Evolutionary conservation across 768 basidiomycete species (phyloP).

Genomic region (Favolaschia claudopus): DNA sequence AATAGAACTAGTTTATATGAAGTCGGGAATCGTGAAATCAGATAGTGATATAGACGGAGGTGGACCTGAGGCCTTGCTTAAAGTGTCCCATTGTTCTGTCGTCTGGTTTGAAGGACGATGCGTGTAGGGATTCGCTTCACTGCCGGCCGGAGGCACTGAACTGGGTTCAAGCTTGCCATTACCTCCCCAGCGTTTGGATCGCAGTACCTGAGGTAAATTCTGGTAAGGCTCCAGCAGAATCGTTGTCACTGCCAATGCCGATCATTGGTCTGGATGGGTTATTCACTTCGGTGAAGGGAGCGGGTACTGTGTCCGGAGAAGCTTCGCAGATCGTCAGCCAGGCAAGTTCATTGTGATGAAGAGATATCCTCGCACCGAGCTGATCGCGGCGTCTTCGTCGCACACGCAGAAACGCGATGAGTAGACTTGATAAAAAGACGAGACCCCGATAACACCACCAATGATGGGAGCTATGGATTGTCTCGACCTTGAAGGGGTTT

Average conservation of each 20-base stretch:
- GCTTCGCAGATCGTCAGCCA: too few species aligned
- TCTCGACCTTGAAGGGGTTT: not conserved
- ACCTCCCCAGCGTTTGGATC: not conserved
- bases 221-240: too few species aligned
- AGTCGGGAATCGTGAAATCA: too few species aligned
- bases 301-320: too few species aligned
- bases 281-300: too few species aligned
- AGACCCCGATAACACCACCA: constrained; percentile 15
- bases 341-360: too few species aligned
- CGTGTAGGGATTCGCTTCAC: not conserved
- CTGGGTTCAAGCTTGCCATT: not conserved
- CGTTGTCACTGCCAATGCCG: too few species aligned
- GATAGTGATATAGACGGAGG: too few species aligned
- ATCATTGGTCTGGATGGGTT: too few species aligned
- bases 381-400: not conserved
- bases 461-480: constrained; percentile 14
- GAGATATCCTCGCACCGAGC: not conserved
- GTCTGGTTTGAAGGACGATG: not conserved
- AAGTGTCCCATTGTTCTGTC: not conserved
- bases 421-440: not conserved
- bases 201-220: too few species aligned
- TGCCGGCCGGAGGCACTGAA: not conserved
- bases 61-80: not conserved
- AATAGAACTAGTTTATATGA: too few species aligned
- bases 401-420: constrained; percentile 6